Evolutionary conservation across 2,329 filamentous ascomycete genomes (phyloP), one percentile per base, ranked within the genome.

Genomic region (Alternaria infectoria): DNA sequence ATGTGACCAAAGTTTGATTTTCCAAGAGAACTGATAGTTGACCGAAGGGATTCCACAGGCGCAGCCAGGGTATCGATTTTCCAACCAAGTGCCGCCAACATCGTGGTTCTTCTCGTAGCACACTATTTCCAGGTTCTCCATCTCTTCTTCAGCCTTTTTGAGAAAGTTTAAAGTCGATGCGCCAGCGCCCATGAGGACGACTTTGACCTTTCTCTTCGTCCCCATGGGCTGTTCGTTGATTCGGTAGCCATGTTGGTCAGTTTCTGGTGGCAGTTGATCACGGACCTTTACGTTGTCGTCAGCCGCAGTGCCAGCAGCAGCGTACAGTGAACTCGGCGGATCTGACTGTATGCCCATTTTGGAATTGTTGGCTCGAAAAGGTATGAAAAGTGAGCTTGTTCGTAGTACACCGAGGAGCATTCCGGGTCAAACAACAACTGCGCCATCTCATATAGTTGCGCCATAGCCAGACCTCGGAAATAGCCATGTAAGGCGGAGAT

Each of bases 21-120:
- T 83, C 77, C 84, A 87, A 7, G 80, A 81, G 64, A 84, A 86
- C 60, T 86, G 83, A 47, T 74, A 72, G 43, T 71, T 73, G 46
- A 69, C 69, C 9, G 70, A 72, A 3, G 72, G 69, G 7, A 72
- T 69, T 25, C 73, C 69, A 49, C 72, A 82, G 26, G 80, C 75
- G 70, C 82, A 81, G 10, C 81, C 81, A 6, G 80, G 79, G 57
- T 82, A 80, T 40, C 73, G 62, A 36, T 83, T 83, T 50, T 80
- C 81, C 5, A 80, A 68, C 78, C 77, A 80, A 0, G 81, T 83
- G 6, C 81, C 81, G 8, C 81, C 82, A 19, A 83, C 64, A 17
- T 78, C 76, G 9, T 73, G 65, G 12, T 79, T 74, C 62, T 80
- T 78, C 67, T 85, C 83, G 57, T 83, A 84, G 55, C 80, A 80